A percentile compares a stretch with the other conserved stretches of the same genome.
Conservation (phyloP, 2,329 filamentous ascomycete genomes). For the Mycogone perniciosa region DNA sequence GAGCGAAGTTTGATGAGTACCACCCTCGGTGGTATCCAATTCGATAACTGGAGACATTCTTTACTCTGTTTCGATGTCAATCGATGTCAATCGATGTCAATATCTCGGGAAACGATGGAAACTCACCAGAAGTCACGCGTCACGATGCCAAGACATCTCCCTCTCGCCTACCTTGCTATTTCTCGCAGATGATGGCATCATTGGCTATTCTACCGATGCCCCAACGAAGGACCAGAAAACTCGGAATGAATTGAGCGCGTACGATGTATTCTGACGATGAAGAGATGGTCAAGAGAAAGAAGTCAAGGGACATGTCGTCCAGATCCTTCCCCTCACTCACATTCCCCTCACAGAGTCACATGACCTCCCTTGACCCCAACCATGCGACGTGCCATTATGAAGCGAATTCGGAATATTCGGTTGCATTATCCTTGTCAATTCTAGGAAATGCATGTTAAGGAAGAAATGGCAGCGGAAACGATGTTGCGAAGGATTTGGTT, state of each 20-base stretch:
- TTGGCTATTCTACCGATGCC: background rate
- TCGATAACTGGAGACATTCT: no score
- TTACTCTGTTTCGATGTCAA: background rate
- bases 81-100: background rate
- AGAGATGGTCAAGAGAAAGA: background rate
- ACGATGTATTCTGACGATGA: background rate
- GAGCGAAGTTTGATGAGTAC: background rate
- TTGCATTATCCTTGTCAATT: background rate
- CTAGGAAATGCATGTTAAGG: background rate
- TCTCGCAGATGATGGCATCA: no score
- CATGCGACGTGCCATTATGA: constrained; percentile 6
- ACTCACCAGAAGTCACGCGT: background rate
- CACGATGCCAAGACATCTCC: background rate
- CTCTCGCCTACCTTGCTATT: background rate
- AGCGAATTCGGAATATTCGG: background rate
- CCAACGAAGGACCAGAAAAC: background rate
- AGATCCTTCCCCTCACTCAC: constrained; percentile 10
- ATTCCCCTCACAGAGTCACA: constrained; percentile 12
- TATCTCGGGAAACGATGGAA: background rate
- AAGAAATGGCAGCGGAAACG: no score
- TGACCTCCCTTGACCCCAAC: constrained; percentile 5
- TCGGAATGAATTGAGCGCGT: background rate
- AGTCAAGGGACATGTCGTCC: constrained; percentile 1
- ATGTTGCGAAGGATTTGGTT: no score
- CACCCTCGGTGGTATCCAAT: background rate